A percentile compares a stretch with the other conserved stretches of the same genome.
Evolutionary conservation across 768 basidiomycete species (phyloP).

Genomic region (Chiua virens): DNA sequence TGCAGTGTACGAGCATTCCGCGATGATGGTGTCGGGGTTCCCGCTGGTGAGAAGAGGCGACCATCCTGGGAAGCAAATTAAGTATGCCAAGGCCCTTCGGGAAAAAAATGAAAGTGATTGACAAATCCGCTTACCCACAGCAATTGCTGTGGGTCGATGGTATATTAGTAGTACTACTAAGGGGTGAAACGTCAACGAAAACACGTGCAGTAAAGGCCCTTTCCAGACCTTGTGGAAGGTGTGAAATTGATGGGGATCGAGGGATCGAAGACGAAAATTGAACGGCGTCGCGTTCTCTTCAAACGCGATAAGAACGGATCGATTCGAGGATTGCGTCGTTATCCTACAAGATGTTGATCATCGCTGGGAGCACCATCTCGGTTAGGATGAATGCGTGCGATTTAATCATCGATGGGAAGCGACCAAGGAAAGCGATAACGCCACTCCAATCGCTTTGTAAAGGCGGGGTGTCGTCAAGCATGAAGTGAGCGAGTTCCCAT

Average conservation of each 20-base stretch:
- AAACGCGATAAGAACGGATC: slow-evolving; percentile 22
- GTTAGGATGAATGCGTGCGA: slow-evolving; percentile 2
- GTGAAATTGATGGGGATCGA: slow-evolving; percentile 5
- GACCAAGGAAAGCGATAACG: neutral
- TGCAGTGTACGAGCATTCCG: slow-evolving; percentile 18
- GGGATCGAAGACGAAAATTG: slow-evolving; percentile 12
- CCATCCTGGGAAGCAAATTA: neutral
- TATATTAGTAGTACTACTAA: slow-evolving; percentile 16
- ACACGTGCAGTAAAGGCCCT: neutral
- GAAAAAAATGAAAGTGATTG: slow-evolving; percentile 3
- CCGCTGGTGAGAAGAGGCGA: neutral
- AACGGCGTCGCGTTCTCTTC: slow-evolving; percentile 7
- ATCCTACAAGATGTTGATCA: slow-evolving; percentile 15
- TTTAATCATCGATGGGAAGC: neutral
- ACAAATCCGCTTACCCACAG: slow-evolving; percentile 7
- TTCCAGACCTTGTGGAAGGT: neutral
- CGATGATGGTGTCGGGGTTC: slow-evolving; percentile 18
- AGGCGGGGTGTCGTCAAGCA: neutral
- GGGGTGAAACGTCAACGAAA: slow-evolving; percentile 3
- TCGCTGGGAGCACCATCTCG: slow-evolving; percentile 1
- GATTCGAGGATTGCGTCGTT: slow-evolving; percentile 7
- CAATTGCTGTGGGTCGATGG: neutral
- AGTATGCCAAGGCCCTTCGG: neutral
- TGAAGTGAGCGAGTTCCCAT: neutral
- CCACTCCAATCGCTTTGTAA: neutral